Base-by-base conservation (phyloP, 441 rosid species). In the Adansonia madagascariensis region DNA sequence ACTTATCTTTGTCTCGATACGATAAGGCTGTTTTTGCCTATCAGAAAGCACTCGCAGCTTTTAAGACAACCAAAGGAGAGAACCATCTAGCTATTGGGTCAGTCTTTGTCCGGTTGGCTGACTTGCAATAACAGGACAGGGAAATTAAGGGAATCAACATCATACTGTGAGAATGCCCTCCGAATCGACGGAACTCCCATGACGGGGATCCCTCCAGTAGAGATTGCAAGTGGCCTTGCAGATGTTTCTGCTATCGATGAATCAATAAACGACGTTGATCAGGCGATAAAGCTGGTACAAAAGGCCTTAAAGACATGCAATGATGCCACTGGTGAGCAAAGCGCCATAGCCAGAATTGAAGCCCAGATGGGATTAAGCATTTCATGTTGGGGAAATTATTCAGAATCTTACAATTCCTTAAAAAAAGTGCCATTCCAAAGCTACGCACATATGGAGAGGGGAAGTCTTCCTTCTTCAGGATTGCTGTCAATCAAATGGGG, bases 401-500 rank as follows among this genome's bases (percentile, higher is more conserved):
- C 84, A 6, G 91, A 91, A 12, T 89, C 93, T 0, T 89, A 91
- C 75, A 76, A 84, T 57, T 87, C 86, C 24, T 87, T 91, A 41
- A 80, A 86, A n/a, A n/a, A 75, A 81, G 80, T 6, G 91, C 93
- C 22, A 74, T 86, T 50, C 81, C 86, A 10, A 91, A 89, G 78
- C 86, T 91, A 41, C 83, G 91, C n/a, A 86, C 81, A 0, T 82
- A 84, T 20, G 89, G 93, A 6, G 89, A 91, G 83, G 89, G 86
- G 86, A 89, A 91, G 69, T 86, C 91, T 8, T 85, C 91, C 35
- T 91, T 91, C 79, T 87, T 89, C 14, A 93, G 95, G 50, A 84
- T 91, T 78, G 93, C 91, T 59, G 90, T 91, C 57, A 91, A 91
- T 84, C 91, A 91, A 71, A 89, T 91, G 95, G 95, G 93, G 49